Evolutionary conservation across 495 filamentous ascomycete species (phyloP), one percentile per base, ranked within the genome.

Genomic region (Astrocystis sublimbata): DNA sequence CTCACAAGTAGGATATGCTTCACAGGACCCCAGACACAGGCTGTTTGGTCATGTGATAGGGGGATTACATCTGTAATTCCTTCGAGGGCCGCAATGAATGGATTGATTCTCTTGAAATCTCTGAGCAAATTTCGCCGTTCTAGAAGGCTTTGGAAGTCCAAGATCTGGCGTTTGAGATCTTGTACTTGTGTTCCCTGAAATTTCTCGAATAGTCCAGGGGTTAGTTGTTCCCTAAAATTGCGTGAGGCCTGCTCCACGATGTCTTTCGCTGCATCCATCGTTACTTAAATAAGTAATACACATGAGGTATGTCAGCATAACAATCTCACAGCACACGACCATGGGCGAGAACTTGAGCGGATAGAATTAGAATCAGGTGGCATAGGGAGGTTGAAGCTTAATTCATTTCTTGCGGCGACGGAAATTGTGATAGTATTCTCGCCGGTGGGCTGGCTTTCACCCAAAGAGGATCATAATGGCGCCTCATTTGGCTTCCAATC

Each of bases 1-100:
- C 55, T 51, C 31, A 77, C 74, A 67, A 65, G 58, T 19, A 73
- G 56, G 35, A 73, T 52, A 47, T 67, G 70, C 23, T 67, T 66
- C 38, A 71, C 56, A 24, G 76, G 74, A 0, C 73, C 72, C 79
- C 78, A 80, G 15, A 81, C 67, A 53, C 74, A 78, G n/a, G 68
- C 64, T 3, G 80, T 53, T 19, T 79, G 60, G 10, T 71, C 61
- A 1, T 66, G 63, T 10, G 58, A 63, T 9, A 77, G 67, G 51
- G 68, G 71, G 45, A 64, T 68, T 7, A 61, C 58, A 4, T 19
- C 41, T 10, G 73, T 71, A 55, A 72, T 81, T 52, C 78, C 69
- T 3, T 67, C 63, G 61, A 83, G 80, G 3, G 71, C 73, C 33
- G 76, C 71, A 1, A 83, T 60, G 46, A 79, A 81, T 15, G 68